A percentile compares a stretch with the other conserved stretches of the same genome.
These are phyloP conservation scores for Microglena sp. DNA, from an alignment of 139 green algal genomes.

Conservation along the genomic window DNA sequence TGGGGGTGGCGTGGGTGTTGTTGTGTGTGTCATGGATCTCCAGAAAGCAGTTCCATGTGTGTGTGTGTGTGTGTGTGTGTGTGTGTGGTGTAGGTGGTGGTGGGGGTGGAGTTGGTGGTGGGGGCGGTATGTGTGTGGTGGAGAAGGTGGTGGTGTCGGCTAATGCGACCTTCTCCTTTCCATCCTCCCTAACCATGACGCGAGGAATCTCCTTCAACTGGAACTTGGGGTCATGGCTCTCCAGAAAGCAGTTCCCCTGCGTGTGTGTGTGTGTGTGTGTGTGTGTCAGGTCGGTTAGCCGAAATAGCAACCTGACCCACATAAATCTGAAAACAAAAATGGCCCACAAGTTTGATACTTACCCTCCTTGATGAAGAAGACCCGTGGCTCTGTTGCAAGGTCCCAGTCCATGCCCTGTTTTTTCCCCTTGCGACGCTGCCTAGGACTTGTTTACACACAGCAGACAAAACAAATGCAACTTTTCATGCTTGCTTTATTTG, in stretches of 20 bases:
- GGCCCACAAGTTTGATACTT: background rate
- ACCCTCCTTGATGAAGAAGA: slow-evolving; percentile 38
- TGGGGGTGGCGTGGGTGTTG: background rate
- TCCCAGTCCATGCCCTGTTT: slow-evolving; percentile 36
- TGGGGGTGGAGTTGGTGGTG: background rate
- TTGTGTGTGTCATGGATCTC: background rate
- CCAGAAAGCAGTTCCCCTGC: background rate
- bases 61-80: slow-evolving; percentile 1
- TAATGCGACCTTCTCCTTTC: background rate
- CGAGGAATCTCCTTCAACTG: background rate
- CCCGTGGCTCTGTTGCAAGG: slow-evolving; percentile 22
- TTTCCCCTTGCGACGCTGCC: too few species aligned
- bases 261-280: slow-evolving; percentile 2
- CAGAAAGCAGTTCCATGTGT: background rate
- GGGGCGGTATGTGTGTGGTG: background rate
- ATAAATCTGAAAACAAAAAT: too few species aligned
- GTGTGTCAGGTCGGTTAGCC: too few species aligned
- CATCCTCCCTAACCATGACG: slow-evolving; percentile 5
- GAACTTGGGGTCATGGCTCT: background rate
- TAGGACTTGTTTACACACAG: too few species aligned
- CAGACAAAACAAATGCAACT: too few species aligned
- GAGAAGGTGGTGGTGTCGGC: background rate
- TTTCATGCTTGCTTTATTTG: too few species aligned
- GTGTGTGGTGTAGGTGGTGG: background rate
- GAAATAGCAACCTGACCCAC: too few species aligned